Conservation (phyloP, 2,329 filamentous ascomycete genomes). For the Microdochium bolleyi region DNA sequence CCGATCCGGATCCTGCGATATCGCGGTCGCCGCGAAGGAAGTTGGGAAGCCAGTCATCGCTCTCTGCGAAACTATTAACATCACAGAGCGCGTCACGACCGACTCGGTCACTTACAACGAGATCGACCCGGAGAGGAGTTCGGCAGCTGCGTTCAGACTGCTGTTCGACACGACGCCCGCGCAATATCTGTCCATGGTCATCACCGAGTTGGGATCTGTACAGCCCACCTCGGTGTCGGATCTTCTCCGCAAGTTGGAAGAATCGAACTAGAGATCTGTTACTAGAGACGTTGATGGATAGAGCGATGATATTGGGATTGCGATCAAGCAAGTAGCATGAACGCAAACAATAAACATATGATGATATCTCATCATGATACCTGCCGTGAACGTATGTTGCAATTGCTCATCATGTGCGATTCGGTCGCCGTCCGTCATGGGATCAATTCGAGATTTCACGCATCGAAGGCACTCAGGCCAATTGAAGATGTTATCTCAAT, state of each 20-base stretch:
- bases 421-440: no score
- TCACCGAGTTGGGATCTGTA: constrained; percentile 84
- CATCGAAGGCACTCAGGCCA: no score
- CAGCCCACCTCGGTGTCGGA: constrained; percentile 77
- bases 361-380: no score
- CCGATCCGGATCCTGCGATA: constrained; percentile 75
- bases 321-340: no score
- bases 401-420: no score
- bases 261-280: constrained; percentile 31
- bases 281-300: background rate
- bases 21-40: constrained; percentile 75
- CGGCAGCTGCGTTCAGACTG: constrained; percentile 47
- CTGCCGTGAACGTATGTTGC: no score
- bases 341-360: no score
- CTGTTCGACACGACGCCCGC: constrained; percentile 91
- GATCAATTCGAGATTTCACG: no score
- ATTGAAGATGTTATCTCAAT: background rate
- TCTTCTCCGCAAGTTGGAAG: constrained; percentile 48
- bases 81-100: constrained; percentile 74
- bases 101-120: constrained; percentile 95
- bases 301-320: no score
- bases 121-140: constrained; percentile 66
- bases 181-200: constrained; percentile 77
- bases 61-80: constrained; percentile 92
- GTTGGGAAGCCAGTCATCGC: constrained; percentile 75